Base-by-base conservation (phyloP, 176 grass and related monocot genomes). In the Oryza nivara region DNA sequence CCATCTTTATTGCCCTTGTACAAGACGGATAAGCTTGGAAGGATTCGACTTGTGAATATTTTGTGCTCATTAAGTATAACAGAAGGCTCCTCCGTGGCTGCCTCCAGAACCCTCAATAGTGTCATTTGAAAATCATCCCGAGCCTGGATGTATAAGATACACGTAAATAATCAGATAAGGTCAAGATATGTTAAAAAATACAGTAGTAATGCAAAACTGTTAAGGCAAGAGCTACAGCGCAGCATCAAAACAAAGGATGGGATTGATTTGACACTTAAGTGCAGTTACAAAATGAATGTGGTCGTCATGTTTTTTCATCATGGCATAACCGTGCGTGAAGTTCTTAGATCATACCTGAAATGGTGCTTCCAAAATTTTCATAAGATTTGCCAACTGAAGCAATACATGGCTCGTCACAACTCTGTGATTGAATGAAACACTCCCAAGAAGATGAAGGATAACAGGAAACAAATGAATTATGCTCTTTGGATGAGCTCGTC, bases 111-210 rank as follows among this genome's bases (percentile, higher is more conserved):
- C 75, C 89, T 88, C 68, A 99, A 71, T 52, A 99, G 82, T 61
- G 89, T 92, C 88, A 99, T 99, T 84, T 96, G 96, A 72, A 99
- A 92, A 94, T 99, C 93, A 94, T 99, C 93, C 81, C 93, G 93
- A 72, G 89, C 88, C 96, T 99, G 86, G 30, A 96, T 69, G 58
- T 84, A 83, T 7, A 75, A 71, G 17, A 70, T n/a, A n/a, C 40
- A 17, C 47, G 51, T 49, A 63, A 79, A 78, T 63, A 46, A 78
- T 79, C 38, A 56, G 11, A 44, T 49, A 87, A 74, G 65, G 30
- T 26, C 32, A 64, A 68, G 14, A 75, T 44, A 58, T 58, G 19
- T 60, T 45, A 41, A 82, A 10, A 11, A 60, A 90, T 69, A 83
- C 41, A 83, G 65, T 45, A 38, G 13, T 17, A 45, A 34, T 80